A percentile compares a stretch with the other conserved stretches of the same genome.
Evolutionary conservation across 176 grass and related monocot genomes (phyloP).

Genomic region (Leersia perrieri): DNA sequence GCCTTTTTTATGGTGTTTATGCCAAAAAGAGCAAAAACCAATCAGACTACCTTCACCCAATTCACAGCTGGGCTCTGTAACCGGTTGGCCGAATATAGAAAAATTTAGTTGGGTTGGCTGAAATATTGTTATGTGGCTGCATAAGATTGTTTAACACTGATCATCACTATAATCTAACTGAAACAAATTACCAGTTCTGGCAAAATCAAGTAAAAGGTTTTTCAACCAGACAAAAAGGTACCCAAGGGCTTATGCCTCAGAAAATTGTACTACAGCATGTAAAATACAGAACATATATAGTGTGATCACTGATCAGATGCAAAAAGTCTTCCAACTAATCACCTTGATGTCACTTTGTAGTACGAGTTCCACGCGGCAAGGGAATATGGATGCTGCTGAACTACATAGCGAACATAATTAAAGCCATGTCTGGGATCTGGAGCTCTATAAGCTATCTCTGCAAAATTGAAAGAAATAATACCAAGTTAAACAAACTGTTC

Average conservation of each 20-base stretch:
- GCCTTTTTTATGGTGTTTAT: not conserved
- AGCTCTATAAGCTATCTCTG: constrained; percentile 91
- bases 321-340: constrained; percentile 21
- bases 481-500: not conserved
- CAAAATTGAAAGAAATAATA: constrained; percentile 30
- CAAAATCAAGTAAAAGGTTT: not conserved
- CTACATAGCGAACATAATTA: constrained; percentile 83
- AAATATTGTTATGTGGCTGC: not conserved
- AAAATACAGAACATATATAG: not conserved
- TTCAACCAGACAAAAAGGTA: not conserved
- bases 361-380: constrained; percentile 87
- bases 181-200: not conserved
- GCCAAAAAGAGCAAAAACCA: not conserved
- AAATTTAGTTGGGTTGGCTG: too few relatives aligned
- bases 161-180: not conserved
- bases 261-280: not conserved
- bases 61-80: not conserved
- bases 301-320: not conserved
- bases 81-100: too few relatives aligned
- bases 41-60: not conserved
- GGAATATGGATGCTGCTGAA: constrained; percentile 78
- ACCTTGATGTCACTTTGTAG: constrained; percentile 93
- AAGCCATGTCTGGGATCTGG: constrained; percentile 87
- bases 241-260: not conserved
- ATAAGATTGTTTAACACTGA: not conserved